Percentiles rank a stretch among this genome's conserved stretches.
Conservation (phyloP, 2,329 filamentous ascomycete species). For the Lasiodiplodia theobromae region DNA sequence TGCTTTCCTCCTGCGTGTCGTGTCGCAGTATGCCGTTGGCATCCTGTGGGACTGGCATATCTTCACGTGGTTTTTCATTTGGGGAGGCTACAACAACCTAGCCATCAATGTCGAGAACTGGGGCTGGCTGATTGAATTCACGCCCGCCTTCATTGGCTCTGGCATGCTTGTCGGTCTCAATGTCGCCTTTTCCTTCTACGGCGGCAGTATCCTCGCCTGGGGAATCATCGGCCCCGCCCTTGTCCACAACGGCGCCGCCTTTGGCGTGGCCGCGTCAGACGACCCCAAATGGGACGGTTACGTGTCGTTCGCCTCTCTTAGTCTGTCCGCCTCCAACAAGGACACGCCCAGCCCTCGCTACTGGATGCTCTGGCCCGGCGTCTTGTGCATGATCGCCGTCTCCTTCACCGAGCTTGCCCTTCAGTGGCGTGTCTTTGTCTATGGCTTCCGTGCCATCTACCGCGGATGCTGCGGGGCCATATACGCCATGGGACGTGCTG, state of each 20-base stretch:
- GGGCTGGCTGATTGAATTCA: slow-evolving; percentile 67
- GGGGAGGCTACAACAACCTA: slow-evolving; percentile 58
- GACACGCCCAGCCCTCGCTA: slow-evolving; percentile 57
- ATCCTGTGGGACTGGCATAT: slow-evolving; percentile 67
- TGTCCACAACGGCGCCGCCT: slow-evolving; percentile 59
- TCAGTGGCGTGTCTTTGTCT: slow-evolving; percentile 55
- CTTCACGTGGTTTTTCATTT: slow-evolving; percentile 63
- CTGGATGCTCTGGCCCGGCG: slow-evolving; percentile 62
- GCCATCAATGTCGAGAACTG: slow-evolving; percentile 65
- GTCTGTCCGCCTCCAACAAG: slow-evolving; percentile 45
- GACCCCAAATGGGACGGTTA: slow-evolving; percentile 55
- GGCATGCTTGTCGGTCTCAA: slow-evolving; percentile 59
- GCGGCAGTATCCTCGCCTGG: slow-evolving; percentile 64
- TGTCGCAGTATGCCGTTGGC: slow-evolving; percentile 65
- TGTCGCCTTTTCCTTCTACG: slow-evolving; percentile 64
- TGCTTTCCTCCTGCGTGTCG: slow-evolving; percentile 62
- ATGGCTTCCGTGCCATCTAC: slow-evolving; percentile 59
- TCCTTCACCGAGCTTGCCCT: slow-evolving; percentile 56
- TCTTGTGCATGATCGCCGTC: slow-evolving; percentile 59
- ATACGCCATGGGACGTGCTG: slow-evolving; percentile 48
- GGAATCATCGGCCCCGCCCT: slow-evolving; percentile 64
- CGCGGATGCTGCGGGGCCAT: slow-evolving; percentile 54
- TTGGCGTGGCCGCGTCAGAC: slow-evolving; percentile 47
- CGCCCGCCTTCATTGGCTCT: slow-evolving; percentile 65
- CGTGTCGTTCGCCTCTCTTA: slow-evolving; percentile 51